Percentiles rank a stretch among this genome's conserved stretches.
phyloP scores from a whole-genome alignment of 2,329 filamentous ascomycete genomes.

The Aspergillus pseudoviridinutans region DNA sequence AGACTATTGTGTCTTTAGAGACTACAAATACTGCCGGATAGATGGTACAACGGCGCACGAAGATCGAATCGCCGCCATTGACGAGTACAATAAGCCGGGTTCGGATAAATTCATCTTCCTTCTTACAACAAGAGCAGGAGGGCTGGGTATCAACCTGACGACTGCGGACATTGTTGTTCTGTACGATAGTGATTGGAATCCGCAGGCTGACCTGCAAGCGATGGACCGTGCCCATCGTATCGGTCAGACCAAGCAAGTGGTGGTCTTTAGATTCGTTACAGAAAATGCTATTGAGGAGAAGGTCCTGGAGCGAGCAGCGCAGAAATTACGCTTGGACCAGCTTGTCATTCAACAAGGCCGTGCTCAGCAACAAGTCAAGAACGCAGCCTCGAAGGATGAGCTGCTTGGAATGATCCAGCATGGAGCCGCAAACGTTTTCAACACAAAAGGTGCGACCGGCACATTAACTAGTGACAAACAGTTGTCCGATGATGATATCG shows the following conservation, averaged over 20 bases:
- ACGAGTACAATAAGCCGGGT: slow-evolving; percentile 93
- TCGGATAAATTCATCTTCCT: slow-evolving; percentile 98
- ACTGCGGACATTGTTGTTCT: slow-evolving; percentile 92
- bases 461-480: slow-evolving; percentile 57
- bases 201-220: slow-evolving; percentile 94
- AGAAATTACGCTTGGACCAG: slow-evolving; percentile 94
- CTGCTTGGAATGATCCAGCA: slow-evolving; percentile 98
- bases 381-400: slow-evolving; percentile 92
- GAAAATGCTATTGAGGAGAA: slow-evolving; percentile 99
- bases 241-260: slow-evolving; percentile 95
- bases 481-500: slow-evolving; percentile 84
- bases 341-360: slow-evolving; percentile 97
- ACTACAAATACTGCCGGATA: slow-evolving; percentile 94
- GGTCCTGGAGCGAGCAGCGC: slow-evolving; percentile 90
- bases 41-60: slow-evolving; percentile 96
- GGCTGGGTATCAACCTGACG: slow-evolving; percentile 94
- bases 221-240: slow-evolving; percentile 99
- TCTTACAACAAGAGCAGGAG: slow-evolving; percentile 90
- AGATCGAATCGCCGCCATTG: slow-evolving; percentile 94
- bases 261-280: slow-evolving; percentile 94
- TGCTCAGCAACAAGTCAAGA: slow-evolving; percentile 83
- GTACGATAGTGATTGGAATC: slow-evolving; percentile 98
- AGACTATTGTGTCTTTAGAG: slow-evolving; percentile 94
- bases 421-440: slow-evolving; percentile 91
- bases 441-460: slow-evolving; percentile 64